phyloP scores from a whole-genome alignment of 1,139 yeast genomes.

The Blastobotrys petasosporus region DNA sequence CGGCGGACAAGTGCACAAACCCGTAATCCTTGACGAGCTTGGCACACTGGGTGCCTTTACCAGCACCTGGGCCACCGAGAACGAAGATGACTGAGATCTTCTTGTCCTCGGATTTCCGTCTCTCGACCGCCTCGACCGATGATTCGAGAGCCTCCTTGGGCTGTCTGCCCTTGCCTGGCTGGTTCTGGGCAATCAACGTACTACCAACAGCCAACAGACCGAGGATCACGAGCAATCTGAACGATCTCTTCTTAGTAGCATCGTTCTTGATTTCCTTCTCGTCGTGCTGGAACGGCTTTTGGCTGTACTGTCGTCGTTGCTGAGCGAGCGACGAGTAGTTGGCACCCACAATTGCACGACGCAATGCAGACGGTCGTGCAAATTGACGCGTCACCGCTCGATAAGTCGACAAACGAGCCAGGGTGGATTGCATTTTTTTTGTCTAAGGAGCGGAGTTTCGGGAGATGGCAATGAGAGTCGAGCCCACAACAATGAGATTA shows the following conservation, averaged over 20 bases:
- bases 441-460: too few species aligned
- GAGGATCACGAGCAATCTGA: constrained; percentile 14
- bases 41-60: constrained; percentile 95
- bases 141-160: constrained; percentile 10
- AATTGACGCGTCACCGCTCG: background rate
- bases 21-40: constrained; percentile 73
- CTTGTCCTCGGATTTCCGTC: background rate
- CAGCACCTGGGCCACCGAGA: constrained; percentile 79
- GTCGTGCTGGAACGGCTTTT: constrained; percentile 7
- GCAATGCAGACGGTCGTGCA: background rate
- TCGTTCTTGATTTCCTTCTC: constrained; percentile 8
- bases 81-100: constrained; percentile 71
- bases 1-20: constrained; percentile 88
- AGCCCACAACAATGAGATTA: too few species aligned
- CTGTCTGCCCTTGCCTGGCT: constrained; percentile 3
- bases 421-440: too few species aligned
- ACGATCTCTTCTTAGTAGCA: constrained; percentile 6
- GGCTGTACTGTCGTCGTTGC: background rate
- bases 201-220: constrained; percentile 14
- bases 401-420: too few species aligned
- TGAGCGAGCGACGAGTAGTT: background rate
- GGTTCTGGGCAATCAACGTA: constrained; percentile 10
- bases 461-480: too few species aligned
- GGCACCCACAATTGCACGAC: background rate
- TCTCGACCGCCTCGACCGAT: constrained; percentile 7